Evolutionary conservation across 768 basidiomycete genomes (phyloP).

Genomic region (Panaeolus papilionaceus): DNA sequence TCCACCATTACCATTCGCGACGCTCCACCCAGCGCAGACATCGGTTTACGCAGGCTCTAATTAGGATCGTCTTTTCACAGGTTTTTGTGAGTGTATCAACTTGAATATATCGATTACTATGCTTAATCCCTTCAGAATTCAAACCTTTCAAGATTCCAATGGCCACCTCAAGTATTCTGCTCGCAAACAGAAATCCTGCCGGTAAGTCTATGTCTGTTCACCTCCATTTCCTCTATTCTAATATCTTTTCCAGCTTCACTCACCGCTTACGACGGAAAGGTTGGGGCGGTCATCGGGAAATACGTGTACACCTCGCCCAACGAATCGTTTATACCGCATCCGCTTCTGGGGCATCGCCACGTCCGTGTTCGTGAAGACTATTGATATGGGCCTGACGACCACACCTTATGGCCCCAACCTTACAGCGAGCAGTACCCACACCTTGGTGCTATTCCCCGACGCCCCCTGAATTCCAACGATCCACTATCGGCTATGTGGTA

Average conservation of each 20-base stretch:
- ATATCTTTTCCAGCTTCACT: not conserved
- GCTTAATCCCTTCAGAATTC: not conserved
- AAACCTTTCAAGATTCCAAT: not conserved
- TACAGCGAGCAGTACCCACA: slow-evolving; percentile 6
- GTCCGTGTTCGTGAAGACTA: slow-evolving; percentile 14
- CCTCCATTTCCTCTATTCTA: not conserved
- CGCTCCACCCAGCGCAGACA: no score
- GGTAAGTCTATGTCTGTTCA: not conserved
- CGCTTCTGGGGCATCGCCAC: not conserved
- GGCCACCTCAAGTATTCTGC: not conserved
- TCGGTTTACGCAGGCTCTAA: not conserved
- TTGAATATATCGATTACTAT: not conserved
- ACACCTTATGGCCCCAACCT: slow-evolving; percentile 17
- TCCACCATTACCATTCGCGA: no score
- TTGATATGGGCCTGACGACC: slow-evolving; percentile 15
- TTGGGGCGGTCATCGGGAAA: slow-evolving; percentile 9
- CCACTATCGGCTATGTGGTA: slow-evolving; percentile 17
- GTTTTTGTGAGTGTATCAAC: not conserved
- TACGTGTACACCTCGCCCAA: slow-evolving; percentile 16
- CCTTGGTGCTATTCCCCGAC: slow-evolving; percentile 18
- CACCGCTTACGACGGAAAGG: slow-evolving; percentile 17
- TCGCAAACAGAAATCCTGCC: not conserved
- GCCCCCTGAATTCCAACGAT: slow-evolving; percentile 3
- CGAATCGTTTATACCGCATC: slow-evolving; percentile 12
- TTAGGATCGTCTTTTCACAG: not conserved